Base-by-base conservation (phyloP, 2,329 filamentous ascomycete genomes). In the Arachnomyces sp. region DNA sequence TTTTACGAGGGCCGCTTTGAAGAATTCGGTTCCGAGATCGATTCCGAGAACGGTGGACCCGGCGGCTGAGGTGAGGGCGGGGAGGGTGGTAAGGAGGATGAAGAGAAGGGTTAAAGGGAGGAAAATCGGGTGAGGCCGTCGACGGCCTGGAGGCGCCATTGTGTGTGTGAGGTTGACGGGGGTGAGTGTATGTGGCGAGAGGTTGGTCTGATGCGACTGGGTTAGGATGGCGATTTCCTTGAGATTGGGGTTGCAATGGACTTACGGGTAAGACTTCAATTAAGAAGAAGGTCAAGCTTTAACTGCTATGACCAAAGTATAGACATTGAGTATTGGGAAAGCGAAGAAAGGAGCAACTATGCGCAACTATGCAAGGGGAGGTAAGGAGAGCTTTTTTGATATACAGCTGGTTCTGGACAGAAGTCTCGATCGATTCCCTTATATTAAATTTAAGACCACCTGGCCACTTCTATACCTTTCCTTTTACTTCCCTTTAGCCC, bases 1-100 rank as follows among this genome's bases (percentile, higher is more conserved):
- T 68, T 96, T 96, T 46, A 98, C 90, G 31, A 98, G 77, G 11
- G 85, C 81, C 18, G 90, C 90, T 71, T 96, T 98, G 69, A 98
- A 84, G 68, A 94, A 95, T 63, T 94, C 87, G 42, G 92, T 95
- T 51, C 92, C 92, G 40, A 98, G 74, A 65, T 98, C 92, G 55
- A 98, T 77, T 48, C 92, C 92, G 15, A 98, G 72, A 13, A 96
- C 89, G 39, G 87, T 86, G 7, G 86, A 78, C 29, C 76, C 75
- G 40, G 76, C 78, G 42, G 74, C 76, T 42, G 76, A 73, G 38
- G 74, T 72, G 45, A 68, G 67, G 15, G 67, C 65, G 51, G 78
- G 72, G 43, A 81, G 65, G 42, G 76, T 64, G 42, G 73, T 49
- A 42, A 76, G 66, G 43, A 79, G 53, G 40, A 74, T 58, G 5